phyloP scores from a whole-genome alignment of 495 filamentous ascomycete species.

The Bryoglossum gracile region DNA sequence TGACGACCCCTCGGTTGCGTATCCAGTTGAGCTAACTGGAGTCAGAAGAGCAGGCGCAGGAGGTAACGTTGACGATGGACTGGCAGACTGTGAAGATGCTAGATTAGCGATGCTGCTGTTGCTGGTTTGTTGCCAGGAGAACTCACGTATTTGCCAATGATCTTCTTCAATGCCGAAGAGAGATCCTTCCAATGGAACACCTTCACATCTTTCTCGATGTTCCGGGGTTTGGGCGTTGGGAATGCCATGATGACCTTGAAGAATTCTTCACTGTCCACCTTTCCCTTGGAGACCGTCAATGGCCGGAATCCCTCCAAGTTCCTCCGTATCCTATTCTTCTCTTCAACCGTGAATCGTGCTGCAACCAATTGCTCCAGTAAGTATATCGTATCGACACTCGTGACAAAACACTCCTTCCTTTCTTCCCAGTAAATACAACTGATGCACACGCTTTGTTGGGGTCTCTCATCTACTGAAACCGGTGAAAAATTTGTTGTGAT shows the following conservation, averaged over 20 bases:
- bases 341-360: constrained; percentile 77
- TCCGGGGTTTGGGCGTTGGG: constrained; percentile 84
- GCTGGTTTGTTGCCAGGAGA: background rate
- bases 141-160: constrained; percentile 95
- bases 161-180: constrained; percentile 80
- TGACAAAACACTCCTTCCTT: constrained; percentile 81
- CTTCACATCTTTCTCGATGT: constrained; percentile 98
- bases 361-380: constrained; percentile 83
- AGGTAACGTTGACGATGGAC: constrained; percentile 27
- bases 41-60: constrained; percentile 24
- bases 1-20: constrained; percentile 18
- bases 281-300: constrained; percentile 84
- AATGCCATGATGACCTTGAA: constrained; percentile 99
- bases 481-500: constrained; percentile 66
- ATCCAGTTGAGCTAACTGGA: constrained; percentile 22
- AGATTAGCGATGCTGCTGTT: constrained; percentile 5
- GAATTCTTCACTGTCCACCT: constrained; percentile 86
- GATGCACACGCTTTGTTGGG: constrained; percentile 72
- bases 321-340: constrained; percentile 94
- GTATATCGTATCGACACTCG: constrained; percentile 92
- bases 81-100: constrained; percentile 22
- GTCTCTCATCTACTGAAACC: constrained; percentile 60
- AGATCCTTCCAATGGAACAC: constrained; percentile 93
- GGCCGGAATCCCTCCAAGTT: constrained; percentile 92
- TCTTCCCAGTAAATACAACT: constrained; percentile 93